Evolutionary conservation across 2,329 filamentous ascomycete genomes (phyloP).

Genomic region (Diplodia sapinea): DNA sequence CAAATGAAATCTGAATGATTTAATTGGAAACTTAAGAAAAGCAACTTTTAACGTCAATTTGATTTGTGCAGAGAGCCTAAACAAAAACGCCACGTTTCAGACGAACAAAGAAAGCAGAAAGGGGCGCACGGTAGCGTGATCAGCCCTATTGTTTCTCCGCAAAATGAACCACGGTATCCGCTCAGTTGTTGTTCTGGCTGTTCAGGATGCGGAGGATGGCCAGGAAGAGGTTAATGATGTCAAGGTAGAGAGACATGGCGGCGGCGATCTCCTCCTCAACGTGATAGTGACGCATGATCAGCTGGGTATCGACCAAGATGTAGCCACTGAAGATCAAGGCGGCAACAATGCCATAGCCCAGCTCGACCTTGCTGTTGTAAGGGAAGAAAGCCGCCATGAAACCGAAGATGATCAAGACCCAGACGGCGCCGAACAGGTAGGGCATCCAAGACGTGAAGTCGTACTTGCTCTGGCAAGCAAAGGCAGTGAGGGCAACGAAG

Average conservation of each 20-base stretch:
- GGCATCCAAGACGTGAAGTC: conserved; percentile 98
- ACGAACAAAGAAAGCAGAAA: background rate
- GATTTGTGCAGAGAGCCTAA: background rate
- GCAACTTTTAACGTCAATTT: background rate
- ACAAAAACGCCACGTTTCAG: background rate
- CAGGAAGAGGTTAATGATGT: conserved; percentile 96
- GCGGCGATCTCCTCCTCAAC: conserved; percentile 98
- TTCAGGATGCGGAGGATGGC: conserved; percentile 95
- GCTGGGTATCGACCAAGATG: conserved; percentile 94
- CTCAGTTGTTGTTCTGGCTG: conserved; percentile 87
- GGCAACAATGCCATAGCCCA: conserved; percentile 80
- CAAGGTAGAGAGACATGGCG: conserved; percentile 91
- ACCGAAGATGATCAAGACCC: conserved; percentile 89
- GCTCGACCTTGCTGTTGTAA: conserved; percentile 77
- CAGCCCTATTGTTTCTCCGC: background rate
- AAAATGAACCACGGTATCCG: background rate
- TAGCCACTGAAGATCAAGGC: conserved; percentile 93
- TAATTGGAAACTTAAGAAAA: background rate
- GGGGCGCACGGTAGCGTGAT: background rate
- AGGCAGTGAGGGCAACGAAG: conserved; percentile 70
- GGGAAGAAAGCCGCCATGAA: conserved; percentile 94
- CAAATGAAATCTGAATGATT: background rate
- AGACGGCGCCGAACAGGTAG: conserved; percentile 88
- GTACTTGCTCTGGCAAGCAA: conserved; percentile 97
- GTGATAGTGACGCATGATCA: conserved; percentile 94